Conservation (phyloP, 768 basidiomycete species). For the Pleurotus tuber-regium region DNA sequence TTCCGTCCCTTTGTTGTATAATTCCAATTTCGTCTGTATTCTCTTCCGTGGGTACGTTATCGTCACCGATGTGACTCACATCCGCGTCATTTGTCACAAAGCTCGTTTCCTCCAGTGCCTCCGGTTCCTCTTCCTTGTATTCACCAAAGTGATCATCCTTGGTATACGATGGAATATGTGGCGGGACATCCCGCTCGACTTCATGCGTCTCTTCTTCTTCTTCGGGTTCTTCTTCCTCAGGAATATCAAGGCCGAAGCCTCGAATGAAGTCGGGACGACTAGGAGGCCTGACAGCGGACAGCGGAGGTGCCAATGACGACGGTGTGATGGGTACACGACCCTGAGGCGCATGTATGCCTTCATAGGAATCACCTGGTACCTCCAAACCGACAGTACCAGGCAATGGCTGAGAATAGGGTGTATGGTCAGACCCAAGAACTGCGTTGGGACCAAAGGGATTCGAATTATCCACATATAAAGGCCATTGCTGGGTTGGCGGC, state of each 20-base stretch:
- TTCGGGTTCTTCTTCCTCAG: constrained; percentile 69
- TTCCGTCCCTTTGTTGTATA: constrained; percentile 27
- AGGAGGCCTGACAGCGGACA: constrained; percentile 43
- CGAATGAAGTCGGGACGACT: constrained; percentile 71
- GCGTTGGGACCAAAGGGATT: constrained; percentile 67
- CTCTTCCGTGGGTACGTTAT: constrained; percentile 4
- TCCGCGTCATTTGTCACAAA: constrained; percentile 21
- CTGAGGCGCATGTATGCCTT: constrained; percentile 50
- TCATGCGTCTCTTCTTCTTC: constrained; percentile 33
- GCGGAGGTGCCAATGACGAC: constrained; percentile 27
- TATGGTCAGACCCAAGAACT: constrained; percentile 51
- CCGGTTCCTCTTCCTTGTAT: constrained; percentile 19
- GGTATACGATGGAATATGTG: not conserved
- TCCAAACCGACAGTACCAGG: constrained; percentile 19
- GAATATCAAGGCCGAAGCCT: constrained; percentile 80
- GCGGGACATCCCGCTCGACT: constrained; percentile 11
- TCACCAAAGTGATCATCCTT: constrained; percentile 14
- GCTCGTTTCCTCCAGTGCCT: constrained; percentile 21
- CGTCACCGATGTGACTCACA: constrained; percentile 28
- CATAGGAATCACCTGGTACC: constrained; percentile 7
- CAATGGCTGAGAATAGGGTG: constrained; percentile 15
- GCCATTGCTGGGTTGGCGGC: constrained; percentile 42
- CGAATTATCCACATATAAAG: constrained; percentile 36
- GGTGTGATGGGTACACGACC: constrained; percentile 48
- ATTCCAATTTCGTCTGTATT: constrained; percentile 2